Conservation (phyloP, 2,329 filamentous ascomycete genomes). For the Nemania serpens region DNA sequence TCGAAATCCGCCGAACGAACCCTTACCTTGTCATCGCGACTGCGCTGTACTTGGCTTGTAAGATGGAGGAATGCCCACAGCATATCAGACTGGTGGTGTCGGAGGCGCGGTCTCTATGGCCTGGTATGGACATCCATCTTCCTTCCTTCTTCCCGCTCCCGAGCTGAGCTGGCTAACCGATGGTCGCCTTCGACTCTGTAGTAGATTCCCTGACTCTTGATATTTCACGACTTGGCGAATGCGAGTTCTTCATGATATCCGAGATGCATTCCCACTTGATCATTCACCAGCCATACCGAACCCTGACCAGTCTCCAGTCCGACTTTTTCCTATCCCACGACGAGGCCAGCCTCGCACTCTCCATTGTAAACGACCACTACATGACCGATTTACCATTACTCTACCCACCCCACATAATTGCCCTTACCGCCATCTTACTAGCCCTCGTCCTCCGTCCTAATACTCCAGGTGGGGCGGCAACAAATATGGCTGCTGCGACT, state of each 20-base stretch:
- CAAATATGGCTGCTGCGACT: constrained; percentile 55
- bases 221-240: constrained; percentile 85
- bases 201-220: constrained; percentile 73
- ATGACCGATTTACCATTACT: constrained; percentile 89
- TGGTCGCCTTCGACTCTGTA: constrained; percentile 12
- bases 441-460: constrained; percentile 78
- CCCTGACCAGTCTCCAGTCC: constrained; percentile 70
- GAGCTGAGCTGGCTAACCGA: constrained; percentile 21
- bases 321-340: constrained; percentile 76
- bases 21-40: constrained; percentile 93
- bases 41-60: constrained; percentile 91
- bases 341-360: constrained; percentile 77
- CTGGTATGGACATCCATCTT: constrained; percentile 52
- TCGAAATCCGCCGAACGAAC: constrained; percentile 91
- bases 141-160: not conserved
- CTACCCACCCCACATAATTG: constrained; percentile 83
- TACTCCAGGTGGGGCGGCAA: constrained; percentile 40
- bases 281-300: constrained; percentile 88
- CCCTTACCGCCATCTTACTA: constrained; percentile 83
- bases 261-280: constrained; percentile 91
- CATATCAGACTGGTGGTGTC: constrained; percentile 90
- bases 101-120: constrained; percentile 85
- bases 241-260: constrained; percentile 89
- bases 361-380: constrained; percentile 89
- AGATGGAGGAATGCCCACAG: constrained; percentile 97